Conservation (phyloP, 805 yeast genomes). For the Brettanomyces naardenensis region DNA sequence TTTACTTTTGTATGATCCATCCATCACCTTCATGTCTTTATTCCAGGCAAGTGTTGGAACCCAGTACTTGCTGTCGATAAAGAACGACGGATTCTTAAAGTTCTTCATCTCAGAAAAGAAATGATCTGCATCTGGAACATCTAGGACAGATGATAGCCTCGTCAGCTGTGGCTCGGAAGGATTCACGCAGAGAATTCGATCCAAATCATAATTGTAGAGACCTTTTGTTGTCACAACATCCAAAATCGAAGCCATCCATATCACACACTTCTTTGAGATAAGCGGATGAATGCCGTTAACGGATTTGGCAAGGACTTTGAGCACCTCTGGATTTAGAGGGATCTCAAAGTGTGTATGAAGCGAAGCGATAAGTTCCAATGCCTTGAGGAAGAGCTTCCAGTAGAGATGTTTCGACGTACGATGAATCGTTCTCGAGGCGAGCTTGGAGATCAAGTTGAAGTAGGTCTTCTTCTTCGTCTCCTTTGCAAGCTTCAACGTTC, state of each 20-base stretch:
- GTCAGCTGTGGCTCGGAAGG: conserved; percentile 22
- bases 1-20: conserved; percentile 21
- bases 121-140: conserved; percentile 14
- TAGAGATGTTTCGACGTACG: conserved; percentile 24
- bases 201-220: conserved; percentile 30
- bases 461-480: conserved; percentile 42
- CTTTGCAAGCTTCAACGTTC: conserved; percentile 56
- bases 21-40: conserved; percentile 37
- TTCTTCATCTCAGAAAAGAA: conserved; percentile 49
- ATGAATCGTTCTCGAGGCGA: conserved; percentile 32
- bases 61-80: conserved; percentile 46
- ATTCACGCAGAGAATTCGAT: conserved; percentile 26
- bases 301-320: conserved; percentile 36
- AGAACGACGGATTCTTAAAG: conserved; percentile 39
- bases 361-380: conserved; percentile 41
- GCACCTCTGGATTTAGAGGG: conserved; percentile 30
- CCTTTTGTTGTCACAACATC: conserved; percentile 20
- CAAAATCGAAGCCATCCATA: conserved; percentile 48
- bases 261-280: conserved; percentile 50
- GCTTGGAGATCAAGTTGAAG: conserved; percentile 29
- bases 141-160: conserved; percentile 5
- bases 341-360: conserved; percentile 49
- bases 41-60: conserved; percentile 80
- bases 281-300: conserved; percentile 63
- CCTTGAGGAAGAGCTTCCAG: conserved; percentile 50